A percentile compares a stretch with the other conserved stretches of the same genome.
These are phyloP conservation scores for Lepidium africanum DNA, from an alignment of 345 rosid genomes.

Conservation along the genomic window DNA sequence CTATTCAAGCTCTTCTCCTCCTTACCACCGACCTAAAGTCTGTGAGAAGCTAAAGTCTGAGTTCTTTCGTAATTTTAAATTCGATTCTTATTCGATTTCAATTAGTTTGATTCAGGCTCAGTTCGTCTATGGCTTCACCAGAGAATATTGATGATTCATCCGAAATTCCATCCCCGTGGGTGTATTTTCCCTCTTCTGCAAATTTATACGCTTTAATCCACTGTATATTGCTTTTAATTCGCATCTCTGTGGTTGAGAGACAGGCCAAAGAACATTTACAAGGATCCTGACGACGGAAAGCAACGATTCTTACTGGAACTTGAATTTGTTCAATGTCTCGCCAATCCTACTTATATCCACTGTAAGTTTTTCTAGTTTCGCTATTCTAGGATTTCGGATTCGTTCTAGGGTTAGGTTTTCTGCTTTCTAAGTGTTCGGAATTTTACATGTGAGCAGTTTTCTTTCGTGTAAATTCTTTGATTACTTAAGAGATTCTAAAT, in stretches of 20 bases:
- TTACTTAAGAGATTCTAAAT: not conserved
- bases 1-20: not conserved
- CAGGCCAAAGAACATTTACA: constrained; percentile 53
- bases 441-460: not conserved
- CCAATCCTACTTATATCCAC: constrained; percentile 95
- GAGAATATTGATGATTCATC: constrained; percentile 14
- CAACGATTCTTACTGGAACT: constrained; percentile 84
- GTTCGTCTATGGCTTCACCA: constrained; percentile 17
- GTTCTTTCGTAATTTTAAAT: not conserved
- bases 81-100: not conserved
- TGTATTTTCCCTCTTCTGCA: not conserved
- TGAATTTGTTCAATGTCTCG: constrained; percentile 92
- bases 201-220: not conserved
- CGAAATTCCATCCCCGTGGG: constrained; percentile 17
- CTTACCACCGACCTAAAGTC: not conserved
- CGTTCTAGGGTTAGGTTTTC: not conserved
- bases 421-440: not conserved
- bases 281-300: constrained; percentile 89
- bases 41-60: not conserved
- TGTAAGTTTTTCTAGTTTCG: constrained; percentile 35
- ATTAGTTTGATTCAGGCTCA: constrained; percentile 5
- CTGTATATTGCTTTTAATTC: not conserved
- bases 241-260: not conserved
- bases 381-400: not conserved
- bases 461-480: not conserved